Conservation (phyloP, 345 rosid species). For the Citrus glauca region DNA sequence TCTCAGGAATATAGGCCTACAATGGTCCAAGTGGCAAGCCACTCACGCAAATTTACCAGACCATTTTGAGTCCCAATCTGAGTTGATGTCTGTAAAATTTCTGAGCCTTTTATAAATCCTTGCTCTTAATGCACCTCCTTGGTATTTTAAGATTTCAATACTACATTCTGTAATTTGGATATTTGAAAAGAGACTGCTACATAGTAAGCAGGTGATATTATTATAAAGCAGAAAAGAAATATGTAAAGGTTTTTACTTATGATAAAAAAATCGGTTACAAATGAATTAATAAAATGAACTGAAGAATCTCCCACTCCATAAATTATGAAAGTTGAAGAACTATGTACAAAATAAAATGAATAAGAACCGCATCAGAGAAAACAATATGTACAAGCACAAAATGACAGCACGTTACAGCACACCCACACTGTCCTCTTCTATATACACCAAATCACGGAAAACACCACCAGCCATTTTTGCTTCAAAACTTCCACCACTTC, state of each 20-base stretch:
- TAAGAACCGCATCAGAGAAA: not conserved
- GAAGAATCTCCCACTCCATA: not conserved
- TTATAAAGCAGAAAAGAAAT: not conserved
- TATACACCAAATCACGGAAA: not conserved
- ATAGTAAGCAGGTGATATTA: not conserved
- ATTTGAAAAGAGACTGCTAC: too few relatives aligned
- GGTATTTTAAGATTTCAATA: too few relatives aligned
- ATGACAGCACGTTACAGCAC: not conserved
- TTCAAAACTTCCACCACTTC: conserved; percentile 42
- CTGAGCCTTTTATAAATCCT: too few relatives aligned
- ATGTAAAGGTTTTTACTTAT: not conserved
- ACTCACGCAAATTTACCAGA: not conserved
- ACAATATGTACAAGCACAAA: not conserved
- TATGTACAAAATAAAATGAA: not conserved
- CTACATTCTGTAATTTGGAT: too few relatives aligned
- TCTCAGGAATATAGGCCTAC: conserved; percentile 7
- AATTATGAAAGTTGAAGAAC: not conserved
- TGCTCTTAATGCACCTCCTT: too few relatives aligned
- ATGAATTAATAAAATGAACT: conserved; percentile 5
- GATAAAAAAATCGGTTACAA: not conserved
- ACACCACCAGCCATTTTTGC: conserved; percentile 7
- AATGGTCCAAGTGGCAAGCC: conserved; percentile 17
- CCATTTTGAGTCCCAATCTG: too few relatives aligned
- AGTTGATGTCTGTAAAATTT: too few relatives aligned
- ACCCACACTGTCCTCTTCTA: not conserved